Evolutionary conservation across 2,329 filamentous ascomycete genomes (phyloP).

Genomic region (Cylindrodendrum hubeiense): DNA sequence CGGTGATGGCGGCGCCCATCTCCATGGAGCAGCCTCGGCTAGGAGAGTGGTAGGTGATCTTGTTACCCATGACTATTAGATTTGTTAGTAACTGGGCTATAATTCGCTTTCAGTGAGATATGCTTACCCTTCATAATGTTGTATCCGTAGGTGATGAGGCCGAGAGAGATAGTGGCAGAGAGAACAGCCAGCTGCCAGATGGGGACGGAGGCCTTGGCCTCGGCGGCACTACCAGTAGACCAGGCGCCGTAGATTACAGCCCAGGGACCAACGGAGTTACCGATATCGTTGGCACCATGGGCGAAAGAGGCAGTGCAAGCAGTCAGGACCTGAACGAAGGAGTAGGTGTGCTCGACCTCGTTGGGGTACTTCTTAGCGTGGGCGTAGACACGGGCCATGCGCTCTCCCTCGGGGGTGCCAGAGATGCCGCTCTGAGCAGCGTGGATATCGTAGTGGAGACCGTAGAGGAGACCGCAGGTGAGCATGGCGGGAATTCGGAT

Average conservation of each 20-base stretch:
- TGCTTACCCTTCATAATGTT: constrained; percentile 83
- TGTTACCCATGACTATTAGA: constrained; percentile 79
- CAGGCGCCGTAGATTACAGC: constrained; percentile 78
- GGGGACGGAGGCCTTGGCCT: constrained; percentile 74
- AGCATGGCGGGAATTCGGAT: constrained; percentile 79
- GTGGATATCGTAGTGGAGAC: constrained; percentile 85
- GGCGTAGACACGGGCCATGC: constrained; percentile 71
- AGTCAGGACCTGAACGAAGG: constrained; percentile 75
- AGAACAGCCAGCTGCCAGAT: constrained; percentile 83
- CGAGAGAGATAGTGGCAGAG: constrained; percentile 71
- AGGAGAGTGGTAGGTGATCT: constrained; percentile 77
- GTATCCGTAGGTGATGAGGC: constrained; percentile 82
- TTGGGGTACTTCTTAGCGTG: constrained; percentile 76
- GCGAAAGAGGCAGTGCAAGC: constrained; percentile 81
- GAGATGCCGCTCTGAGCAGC: constrained; percentile 75
- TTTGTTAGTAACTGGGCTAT: constrained; percentile 27
- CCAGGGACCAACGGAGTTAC: constrained; percentile 78
- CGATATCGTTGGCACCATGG: constrained; percentile 83
- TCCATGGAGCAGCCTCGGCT: constrained; percentile 78
- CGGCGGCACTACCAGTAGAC: constrained; percentile 71
- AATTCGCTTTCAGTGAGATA: neutral
- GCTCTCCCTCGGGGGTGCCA: constrained; percentile 78
- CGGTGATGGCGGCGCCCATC: constrained; percentile 82
- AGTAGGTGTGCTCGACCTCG: constrained; percentile 78
- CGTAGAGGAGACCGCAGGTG: constrained; percentile 74